A percentile compares a stretch with the other conserved stretches of the same genome.
These are phyloP conservation scores for Cercophora newfieldiana DNA, from an alignment of 495 filamentous ascomycete genomes.

Conservation along the genomic window DNA sequence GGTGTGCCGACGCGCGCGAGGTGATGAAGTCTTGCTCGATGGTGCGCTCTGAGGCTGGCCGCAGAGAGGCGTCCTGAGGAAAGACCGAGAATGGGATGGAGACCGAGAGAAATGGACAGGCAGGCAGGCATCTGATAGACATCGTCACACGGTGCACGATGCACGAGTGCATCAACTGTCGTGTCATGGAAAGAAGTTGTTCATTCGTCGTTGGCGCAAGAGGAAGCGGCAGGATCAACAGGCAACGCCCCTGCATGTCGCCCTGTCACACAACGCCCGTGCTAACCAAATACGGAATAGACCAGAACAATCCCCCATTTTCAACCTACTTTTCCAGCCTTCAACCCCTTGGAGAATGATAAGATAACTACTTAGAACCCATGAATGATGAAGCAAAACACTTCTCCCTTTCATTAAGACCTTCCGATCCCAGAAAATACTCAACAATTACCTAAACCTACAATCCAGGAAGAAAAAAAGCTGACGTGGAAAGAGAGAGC, in stretches of 20 bases:
- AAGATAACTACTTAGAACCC: too few species aligned
- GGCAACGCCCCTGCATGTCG: neutral
- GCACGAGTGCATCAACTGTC: neutral
- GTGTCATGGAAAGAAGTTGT: neutral
- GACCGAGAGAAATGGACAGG: neutral
- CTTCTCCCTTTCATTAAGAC: too few species aligned
- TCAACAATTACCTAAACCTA: too few species aligned
- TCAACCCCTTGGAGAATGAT: too few species aligned
- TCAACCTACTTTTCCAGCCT: too few species aligned
- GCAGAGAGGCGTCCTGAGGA: neutral
- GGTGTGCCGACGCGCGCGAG: neutral
- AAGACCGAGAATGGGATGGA: neutral
- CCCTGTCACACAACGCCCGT: too few species aligned
- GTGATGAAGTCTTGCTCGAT: neutral
- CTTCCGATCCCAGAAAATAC: too few species aligned
- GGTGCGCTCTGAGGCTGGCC: neutral
- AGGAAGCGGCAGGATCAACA: neutral
- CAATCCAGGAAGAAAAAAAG: too few species aligned
- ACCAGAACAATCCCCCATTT: too few species aligned
- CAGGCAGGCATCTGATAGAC: neutral
- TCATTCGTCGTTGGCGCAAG: neutral
- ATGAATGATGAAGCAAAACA: too few species aligned
- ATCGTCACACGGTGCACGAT: neutral
- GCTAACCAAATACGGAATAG: too few species aligned
- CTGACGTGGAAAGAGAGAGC: too few species aligned